A percentile compares a stretch with the other conserved stretches of the same genome.
These are phyloP conservation scores for Hydnomerulius pinastri DNA, from an alignment of 768 basidiomycete species.

Conservation along the genomic window DNA sequence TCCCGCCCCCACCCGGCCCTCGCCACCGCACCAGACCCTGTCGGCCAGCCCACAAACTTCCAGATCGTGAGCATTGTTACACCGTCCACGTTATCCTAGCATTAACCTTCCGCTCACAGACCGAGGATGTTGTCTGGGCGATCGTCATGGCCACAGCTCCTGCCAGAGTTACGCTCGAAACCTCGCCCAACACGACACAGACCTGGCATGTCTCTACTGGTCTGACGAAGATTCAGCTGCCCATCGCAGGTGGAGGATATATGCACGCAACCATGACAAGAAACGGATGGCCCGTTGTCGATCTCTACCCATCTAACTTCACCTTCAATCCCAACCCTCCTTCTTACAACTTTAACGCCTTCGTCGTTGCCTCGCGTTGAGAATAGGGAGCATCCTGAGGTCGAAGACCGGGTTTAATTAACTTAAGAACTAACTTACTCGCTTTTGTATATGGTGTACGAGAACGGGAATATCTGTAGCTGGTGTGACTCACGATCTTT, in stretches of 20 bases:
- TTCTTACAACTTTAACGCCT: conserved; percentile 73
- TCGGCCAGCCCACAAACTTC: conserved; percentile 57
- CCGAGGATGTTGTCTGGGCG: conserved; percentile 67
- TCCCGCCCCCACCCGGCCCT: conserved; percentile 60
- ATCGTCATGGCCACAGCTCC: conserved; percentile 62
- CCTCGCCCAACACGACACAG: conserved; percentile 43
- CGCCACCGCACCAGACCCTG: conserved; percentile 55
- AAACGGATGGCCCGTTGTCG: conserved; percentile 45
- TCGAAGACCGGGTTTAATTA: too few relatives aligned
- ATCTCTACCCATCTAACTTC: conserved; percentile 52
- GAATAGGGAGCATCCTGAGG: too few relatives aligned
- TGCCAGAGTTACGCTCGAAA: conserved; percentile 58
- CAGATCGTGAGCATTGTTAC: conserved; percentile 46
- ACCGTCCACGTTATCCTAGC: not conserved
- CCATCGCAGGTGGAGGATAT: conserved; percentile 51
- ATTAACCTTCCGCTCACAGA: conserved; percentile 36
- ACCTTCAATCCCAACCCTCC: conserved; percentile 53
- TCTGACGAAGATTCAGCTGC: conserved; percentile 59
- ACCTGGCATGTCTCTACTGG: conserved; percentile 59
- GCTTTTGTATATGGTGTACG: too few relatives aligned
- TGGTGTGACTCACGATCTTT: too few relatives aligned
- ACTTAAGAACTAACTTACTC: too few relatives aligned
- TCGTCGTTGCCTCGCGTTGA: conserved; percentile 50
- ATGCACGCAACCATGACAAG: conserved; percentile 54
- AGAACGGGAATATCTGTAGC: too few relatives aligned